These are phyloP conservation scores for Fusarium annulatum DNA, from an alignment of 2,329 filamentous ascomycete species.

Conservation along the genomic window DNA sequence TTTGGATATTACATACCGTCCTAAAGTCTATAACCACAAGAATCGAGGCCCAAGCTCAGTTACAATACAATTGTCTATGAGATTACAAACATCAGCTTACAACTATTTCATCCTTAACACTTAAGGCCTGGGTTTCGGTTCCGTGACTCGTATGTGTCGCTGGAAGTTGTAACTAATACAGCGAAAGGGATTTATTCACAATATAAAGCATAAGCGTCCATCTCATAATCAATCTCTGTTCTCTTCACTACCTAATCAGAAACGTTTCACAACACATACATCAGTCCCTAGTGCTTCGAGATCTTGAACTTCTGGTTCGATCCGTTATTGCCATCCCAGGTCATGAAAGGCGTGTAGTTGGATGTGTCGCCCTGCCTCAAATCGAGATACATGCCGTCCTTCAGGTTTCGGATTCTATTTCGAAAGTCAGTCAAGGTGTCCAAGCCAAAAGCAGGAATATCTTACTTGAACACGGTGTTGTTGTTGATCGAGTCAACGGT, in stretches of 20 bases:
- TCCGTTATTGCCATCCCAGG: neutral
- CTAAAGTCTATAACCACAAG: neutral
- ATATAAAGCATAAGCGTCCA: neutral
- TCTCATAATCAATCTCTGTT: neutral
- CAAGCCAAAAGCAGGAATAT: fast-evolving
- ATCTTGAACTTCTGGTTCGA: neutral
- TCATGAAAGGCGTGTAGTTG: neutral
- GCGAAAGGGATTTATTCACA: neutral
- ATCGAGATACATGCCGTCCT: neutral
- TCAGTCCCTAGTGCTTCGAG: neutral
- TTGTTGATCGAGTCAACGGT: neutral
- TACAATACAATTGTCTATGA: fast-evolving
- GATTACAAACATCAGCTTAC: neutral
- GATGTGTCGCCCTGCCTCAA: fast-evolving
- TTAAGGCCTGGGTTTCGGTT: neutral
- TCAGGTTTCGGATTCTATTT: neutral
- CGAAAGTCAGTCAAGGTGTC: neutral
- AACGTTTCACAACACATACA: neutral
- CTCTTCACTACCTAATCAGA: neutral
- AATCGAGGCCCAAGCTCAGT: neutral
- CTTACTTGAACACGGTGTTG: neutral
- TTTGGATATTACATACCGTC: fast-evolving
- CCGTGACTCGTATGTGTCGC: fast-evolving
- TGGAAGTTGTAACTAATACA: fast-evolving
- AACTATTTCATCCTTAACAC: neutral